These are phyloP conservation scores for Cytospora paraplurivora DNA, from an alignment of 2,329 filamentous ascomycete genomes.

Conservation along the genomic window DNA sequence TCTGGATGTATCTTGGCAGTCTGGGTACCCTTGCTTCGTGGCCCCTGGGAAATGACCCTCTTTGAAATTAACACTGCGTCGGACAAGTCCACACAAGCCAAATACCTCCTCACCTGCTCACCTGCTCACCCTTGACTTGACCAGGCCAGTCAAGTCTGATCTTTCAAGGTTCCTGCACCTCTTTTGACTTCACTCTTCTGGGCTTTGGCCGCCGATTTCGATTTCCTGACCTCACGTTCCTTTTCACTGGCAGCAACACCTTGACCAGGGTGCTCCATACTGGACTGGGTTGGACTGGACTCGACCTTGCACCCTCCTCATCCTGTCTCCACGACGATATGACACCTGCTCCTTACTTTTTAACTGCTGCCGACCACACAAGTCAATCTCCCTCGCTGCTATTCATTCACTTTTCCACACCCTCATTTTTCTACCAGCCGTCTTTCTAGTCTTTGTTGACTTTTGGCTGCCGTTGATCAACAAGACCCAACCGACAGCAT, in stretches of 20 bases:
- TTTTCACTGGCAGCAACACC: neutral
- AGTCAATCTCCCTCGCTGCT: slow-evolving; percentile 4
- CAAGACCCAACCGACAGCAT: neutral
- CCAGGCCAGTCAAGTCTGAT: neutral
- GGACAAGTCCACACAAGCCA: neutral
- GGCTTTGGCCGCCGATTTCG: neutral
- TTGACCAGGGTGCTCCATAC: slow-evolving; percentile 11
- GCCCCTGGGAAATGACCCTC: neutral
- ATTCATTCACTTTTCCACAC: neutral
- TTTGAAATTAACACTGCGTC: slow-evolving; percentile 3
- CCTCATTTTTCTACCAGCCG: neutral
- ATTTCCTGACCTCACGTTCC: neutral
- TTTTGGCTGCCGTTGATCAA: neutral
- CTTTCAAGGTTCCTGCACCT: neutral
- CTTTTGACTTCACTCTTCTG: neutral
- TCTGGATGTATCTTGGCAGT: neutral
- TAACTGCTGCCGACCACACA: slow-evolving; percentile 1
- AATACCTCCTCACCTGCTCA: neutral
- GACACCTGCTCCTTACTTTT: slow-evolving; percentile 8
- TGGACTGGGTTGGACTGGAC: neutral
- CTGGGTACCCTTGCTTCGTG: neutral
- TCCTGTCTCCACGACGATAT: slow-evolving; percentile 2
- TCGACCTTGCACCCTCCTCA: slow-evolving; percentile 5
- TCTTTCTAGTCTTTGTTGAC: neutral
- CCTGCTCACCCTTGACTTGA: neutral